Percentiles rank a stretch among this genome's conserved stretches.
These are phyloP conservation scores for Pelargonium myrrhifolium DNA, from an alignment of 441 rosid species.

Conservation along the genomic window DNA sequence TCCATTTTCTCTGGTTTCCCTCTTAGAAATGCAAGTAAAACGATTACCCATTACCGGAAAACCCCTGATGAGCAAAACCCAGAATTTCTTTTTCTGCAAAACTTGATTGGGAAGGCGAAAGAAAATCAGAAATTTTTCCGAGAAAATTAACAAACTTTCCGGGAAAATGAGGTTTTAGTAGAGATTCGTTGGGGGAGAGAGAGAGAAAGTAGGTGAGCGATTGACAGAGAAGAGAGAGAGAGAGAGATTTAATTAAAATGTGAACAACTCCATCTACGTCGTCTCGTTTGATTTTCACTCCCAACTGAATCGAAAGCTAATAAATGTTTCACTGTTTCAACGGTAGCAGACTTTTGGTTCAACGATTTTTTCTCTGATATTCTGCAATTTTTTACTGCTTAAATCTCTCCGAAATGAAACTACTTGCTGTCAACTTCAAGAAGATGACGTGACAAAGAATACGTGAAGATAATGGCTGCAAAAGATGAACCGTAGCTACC, in stretches of 20 bases:
- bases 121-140: background rate
- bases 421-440: no score
- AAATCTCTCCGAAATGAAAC: no score
- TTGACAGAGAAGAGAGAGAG: background rate
- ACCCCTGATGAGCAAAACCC: slow-evolving; percentile 8
- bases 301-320: background rate
- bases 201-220: background rate
- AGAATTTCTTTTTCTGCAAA: background rate
- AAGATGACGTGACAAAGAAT: no score
- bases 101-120: background rate
- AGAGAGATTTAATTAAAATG: no score
- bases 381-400: no score
- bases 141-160: background rate
- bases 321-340: background rate
- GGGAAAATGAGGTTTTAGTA: background rate
- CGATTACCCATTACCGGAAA: slow-evolving; percentile 43
- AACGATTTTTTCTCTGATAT: background rate
- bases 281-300: background rate
- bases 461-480: no score
- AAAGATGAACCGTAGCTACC: no score
- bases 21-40: slow-evolving; percentile 48
- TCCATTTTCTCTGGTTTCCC: slow-evolving; percentile 35
- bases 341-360: background rate
- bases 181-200: background rate
- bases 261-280: background rate